Percentiles rank a stretch among this genome's conserved stretches.
Conservation (phyloP, 2,329 filamentous ascomycete species). For the Nannizziopsis barbatae region DNA sequence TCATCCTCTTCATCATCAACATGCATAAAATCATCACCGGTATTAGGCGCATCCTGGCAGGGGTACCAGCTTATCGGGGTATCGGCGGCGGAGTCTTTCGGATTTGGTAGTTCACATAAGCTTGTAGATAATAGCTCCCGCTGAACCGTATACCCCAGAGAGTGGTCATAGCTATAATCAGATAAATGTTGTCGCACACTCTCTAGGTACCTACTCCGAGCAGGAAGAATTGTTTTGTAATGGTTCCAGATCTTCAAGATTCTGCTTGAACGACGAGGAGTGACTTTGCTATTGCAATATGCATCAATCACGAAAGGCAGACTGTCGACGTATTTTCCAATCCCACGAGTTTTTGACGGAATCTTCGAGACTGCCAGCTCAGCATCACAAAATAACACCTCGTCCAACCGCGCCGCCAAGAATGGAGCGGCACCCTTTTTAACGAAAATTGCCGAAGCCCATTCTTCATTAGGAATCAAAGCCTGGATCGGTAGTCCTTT, state of each 20-base stretch:
- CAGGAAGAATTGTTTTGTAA: slow-evolving; percentile 9
- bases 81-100: not conserved
- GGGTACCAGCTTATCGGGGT: slow-evolving; percentile 10
- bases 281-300: slow-evolving; percentile 1
- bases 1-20: too few relatives aligned
- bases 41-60: not conserved
- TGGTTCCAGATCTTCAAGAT: slow-evolving; percentile 13
- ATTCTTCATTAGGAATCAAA: slow-evolving; percentile 9
- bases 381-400: slow-evolving; percentile 10
- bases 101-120: not conserved
- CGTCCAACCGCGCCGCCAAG: slow-evolving; percentile 7
- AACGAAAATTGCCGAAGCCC: slow-evolving; percentile 6
- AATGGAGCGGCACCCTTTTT: slow-evolving; percentile 8
- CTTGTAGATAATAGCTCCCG: too few relatives aligned
- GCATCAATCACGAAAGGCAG: slow-evolving; percentile 6
- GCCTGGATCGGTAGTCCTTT: slow-evolving; percentile 15
- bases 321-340: slow-evolving; percentile 11
- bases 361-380: not conserved
- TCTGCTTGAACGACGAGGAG: not conserved
- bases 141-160: too few relatives aligned
- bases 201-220: not conserved
- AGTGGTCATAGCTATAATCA: too few relatives aligned
- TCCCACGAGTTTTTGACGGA: slow-evolving; percentile 3
- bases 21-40: too few relatives aligned
- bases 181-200: too few relatives aligned